phyloP scores from a whole-genome alignment of 192 early-diverging fungal species.

The Podila minutissima region DNA sequence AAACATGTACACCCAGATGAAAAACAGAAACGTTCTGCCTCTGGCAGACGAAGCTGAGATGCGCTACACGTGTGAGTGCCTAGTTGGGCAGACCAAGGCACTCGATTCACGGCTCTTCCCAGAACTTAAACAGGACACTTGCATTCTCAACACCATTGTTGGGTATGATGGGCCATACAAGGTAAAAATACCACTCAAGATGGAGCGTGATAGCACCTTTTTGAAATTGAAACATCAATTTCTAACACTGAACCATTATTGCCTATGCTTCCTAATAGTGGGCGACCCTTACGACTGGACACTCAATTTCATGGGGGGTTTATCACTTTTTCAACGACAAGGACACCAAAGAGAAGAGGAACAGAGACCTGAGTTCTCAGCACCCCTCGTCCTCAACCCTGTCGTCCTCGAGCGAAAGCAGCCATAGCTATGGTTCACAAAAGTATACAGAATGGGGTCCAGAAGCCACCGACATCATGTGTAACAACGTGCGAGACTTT shows the following conservation, averaged over 20 bases:
- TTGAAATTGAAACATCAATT: too few relatives aligned
- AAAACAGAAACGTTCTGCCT: background rate
- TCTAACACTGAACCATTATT: too few relatives aligned
- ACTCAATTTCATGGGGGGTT: background rate
- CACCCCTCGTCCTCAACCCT: background rate
- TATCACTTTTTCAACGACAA: background rate
- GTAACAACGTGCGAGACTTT: background rate
- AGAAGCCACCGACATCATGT: background rate
- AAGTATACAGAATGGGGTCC: slow-evolving; percentile 2
- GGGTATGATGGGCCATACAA: background rate
- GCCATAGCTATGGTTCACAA: background rate
- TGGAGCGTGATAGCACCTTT: too few relatives aligned
- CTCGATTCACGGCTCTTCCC: background rate
- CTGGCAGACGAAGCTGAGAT: slow-evolving; percentile 1
- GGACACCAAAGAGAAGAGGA: background rate
- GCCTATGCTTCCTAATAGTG: background rate
- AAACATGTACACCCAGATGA: slow-evolving; percentile 1
- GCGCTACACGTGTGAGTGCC: slow-evolving; percentile 1
- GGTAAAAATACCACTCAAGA: background rate
- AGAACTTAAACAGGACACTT: background rate
- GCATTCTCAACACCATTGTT: background rate
- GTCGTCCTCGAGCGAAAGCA: too few relatives aligned
- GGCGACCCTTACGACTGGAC: background rate
- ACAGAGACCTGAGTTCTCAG: background rate
- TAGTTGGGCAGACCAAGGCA: background rate